Base-by-base conservation (phyloP, 768 basidiomycete species). In the Calocera cornea region DNA sequence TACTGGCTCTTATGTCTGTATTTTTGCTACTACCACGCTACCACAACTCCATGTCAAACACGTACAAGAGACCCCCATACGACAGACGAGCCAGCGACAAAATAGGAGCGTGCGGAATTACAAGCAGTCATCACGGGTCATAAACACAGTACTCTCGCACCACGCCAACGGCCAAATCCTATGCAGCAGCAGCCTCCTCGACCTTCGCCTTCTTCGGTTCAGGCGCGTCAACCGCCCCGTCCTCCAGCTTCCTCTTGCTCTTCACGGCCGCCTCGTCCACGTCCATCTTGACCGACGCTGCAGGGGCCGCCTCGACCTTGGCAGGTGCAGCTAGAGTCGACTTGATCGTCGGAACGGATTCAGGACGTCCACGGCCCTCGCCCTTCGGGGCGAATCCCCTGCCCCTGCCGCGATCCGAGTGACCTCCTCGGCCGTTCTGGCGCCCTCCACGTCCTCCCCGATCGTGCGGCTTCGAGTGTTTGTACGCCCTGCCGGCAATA, bases 371-470 rank as follows among this genome's bases (percentile, higher is more conserved):
- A 33, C 41, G 11, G 2, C 19, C 14, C 41, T 66, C 47, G 12
- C 38, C 33, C 65, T 66, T 44, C 44, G 38, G 19, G 14, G 41
- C 22, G 27, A 49, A 60, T 8, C 65, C 67, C 16, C 33, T 29
- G 12, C 60, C 38, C 33, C 68, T 68, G 17, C 47, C 63, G 29
- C 67, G 64, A 41, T 65, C 60, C 8, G 66, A 67, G 34, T 65
- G 34, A 12, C 70, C 68, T 0, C 70, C 70, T 14, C 68, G 63
- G 2, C 69, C 65, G 1, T 70, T 70, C 17, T 70, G 67, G 5
- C 69, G 65, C 24, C 69, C 69, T 0, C 72, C 38, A 34, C 71
- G 38, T n/a, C 71, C 64, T 33, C 72, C 68, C 12, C 70, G 64
- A 64, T 69, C 68, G 64, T 10, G 68, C 65, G 1, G 68, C 41